A percentile compares a stretch with the other conserved stretches of the same genome.
These are phyloP conservation scores for Cryptomeria japonica DNA, from an alignment of 75 land plant genomes.

Conservation along the genomic window DNA sequence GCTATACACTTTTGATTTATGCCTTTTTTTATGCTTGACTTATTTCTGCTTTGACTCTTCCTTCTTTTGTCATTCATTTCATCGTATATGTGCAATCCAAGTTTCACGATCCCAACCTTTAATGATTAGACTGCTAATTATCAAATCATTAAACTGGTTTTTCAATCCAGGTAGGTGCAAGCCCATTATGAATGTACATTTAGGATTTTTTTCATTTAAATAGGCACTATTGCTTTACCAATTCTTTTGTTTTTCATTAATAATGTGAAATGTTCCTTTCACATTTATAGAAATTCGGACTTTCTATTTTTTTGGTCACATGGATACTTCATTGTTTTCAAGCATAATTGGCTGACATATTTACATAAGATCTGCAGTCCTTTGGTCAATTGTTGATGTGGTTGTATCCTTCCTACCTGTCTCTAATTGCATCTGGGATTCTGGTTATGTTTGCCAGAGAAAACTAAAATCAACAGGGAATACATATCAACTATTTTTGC, in stretches of 20 bases:
- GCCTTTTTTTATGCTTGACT: not conserved
- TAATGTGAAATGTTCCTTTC: not conserved
- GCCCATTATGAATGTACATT: not conserved
- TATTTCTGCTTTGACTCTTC: not conserved
- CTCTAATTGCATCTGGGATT: not conserved
- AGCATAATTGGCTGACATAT: not conserved
- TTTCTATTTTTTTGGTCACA: not conserved
- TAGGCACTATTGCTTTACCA: not conserved
- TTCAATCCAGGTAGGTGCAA: not conserved
- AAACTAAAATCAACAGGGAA: not conserved
- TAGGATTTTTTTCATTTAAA: not conserved
- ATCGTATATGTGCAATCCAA: not conserved
- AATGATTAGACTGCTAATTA: not conserved
- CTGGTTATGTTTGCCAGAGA: not conserved
- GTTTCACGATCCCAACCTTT: not conserved
- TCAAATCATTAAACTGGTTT: not conserved
- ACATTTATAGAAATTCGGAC: not conserved
- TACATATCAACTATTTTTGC: not conserved
- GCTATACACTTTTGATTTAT: not conserved
- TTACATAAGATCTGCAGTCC: not conserved
- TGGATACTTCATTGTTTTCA: not conserved
- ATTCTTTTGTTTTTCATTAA: not conserved
- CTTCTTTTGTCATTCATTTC: not conserved
- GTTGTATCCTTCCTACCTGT: not conserved
- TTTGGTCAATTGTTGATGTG: not conserved